A percentile compares a stretch with the other conserved stretches of the same genome.
These are phyloP conservation scores for Kalmusia sp. DNA, from an alignment of 2,329 filamentous ascomycete species.

Conservation along the genomic window DNA sequence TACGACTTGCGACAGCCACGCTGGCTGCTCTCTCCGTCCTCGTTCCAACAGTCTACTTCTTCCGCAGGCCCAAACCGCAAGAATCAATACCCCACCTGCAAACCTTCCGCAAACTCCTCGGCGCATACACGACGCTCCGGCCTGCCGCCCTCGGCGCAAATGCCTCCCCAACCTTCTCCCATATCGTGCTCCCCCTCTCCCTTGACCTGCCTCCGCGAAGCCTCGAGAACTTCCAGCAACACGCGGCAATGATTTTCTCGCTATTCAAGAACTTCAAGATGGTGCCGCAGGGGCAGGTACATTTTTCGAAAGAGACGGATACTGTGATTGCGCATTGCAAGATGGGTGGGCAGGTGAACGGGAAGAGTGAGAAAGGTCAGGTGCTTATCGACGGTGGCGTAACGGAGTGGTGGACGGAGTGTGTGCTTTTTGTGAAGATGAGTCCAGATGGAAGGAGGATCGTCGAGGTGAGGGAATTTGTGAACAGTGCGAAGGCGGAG, in stretches of 20 bases:
- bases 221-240: slow-evolving; percentile 46
- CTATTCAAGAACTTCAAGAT: slow-evolving; percentile 53
- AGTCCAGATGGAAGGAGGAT: slow-evolving; percentile 30
- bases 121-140: slow-evolving; percentile 51
- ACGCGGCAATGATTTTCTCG: slow-evolving; percentile 51
- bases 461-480: slow-evolving; percentile 47
- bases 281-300: slow-evolving; percentile 47
- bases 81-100: slow-evolving; percentile 27
- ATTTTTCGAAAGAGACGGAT: slow-evolving; percentile 30
- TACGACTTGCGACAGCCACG: slow-evolving; percentile 25
- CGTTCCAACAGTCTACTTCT: slow-evolving; percentile 22
- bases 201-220: slow-evolving; percentile 48
- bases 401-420: slow-evolving; percentile 34
- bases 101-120: slow-evolving; percentile 42
- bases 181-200: slow-evolving; percentile 50
- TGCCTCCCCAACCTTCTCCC: slow-evolving; percentile 48
- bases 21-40: slow-evolving; percentile 25
- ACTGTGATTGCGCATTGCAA: slow-evolving; percentile 47
- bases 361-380: slow-evolving; percentile 22
- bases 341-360: slow-evolving; percentile 33
- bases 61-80: slow-evolving; percentile 19
- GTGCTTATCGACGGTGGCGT: slow-evolving; percentile 23
- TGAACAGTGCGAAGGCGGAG: slow-evolving; percentile 48
- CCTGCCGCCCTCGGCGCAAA: slow-evolving; percentile 46
- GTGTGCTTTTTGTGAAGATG: slow-evolving; percentile 32